These are phyloP conservation scores for Barnettozyma californica DNA, from an alignment of 805 yeast species.

Conservation along the genomic window DNA sequence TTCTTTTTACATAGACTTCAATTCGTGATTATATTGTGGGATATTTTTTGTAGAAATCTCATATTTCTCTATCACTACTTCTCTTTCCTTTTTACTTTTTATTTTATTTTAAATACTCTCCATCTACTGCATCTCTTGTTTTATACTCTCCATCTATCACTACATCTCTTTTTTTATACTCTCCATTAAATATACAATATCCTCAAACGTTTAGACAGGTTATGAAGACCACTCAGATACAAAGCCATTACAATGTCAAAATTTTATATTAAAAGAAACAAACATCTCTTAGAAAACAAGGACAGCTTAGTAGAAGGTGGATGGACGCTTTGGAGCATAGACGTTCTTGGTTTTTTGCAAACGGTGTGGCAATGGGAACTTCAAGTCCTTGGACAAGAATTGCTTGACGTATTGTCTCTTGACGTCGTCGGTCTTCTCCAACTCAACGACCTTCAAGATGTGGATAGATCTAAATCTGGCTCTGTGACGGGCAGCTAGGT, in stretches of 20 bases:
- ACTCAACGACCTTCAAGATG: conserved; percentile 98
- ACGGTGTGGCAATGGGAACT: conserved; percentile 99
- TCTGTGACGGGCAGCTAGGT: conserved; percentile 99
- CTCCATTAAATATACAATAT: conserved; percentile 8
- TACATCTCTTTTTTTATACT: neutral
- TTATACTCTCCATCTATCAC: conserved; percentile 1
- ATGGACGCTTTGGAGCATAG: conserved; percentile 89
- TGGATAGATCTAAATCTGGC: conserved; percentile 99
- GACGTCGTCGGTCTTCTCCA: conserved; percentile 95
- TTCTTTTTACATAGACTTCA: neutral
- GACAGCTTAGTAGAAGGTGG: conserved; percentile 83
- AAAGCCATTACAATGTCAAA: conserved; percentile 6
- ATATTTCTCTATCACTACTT: neutral
- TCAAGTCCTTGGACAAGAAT: conserved; percentile 89
- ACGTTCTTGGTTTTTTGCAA: conserved; percentile 83
- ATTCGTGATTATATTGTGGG: neutral
- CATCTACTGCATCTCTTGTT: neutral
- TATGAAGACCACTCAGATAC: neutral
- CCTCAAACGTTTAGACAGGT: neutral
- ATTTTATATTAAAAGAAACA: conserved; percentile 11
- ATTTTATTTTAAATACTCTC: conserved; percentile 4
- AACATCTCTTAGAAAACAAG: conserved; percentile 7
- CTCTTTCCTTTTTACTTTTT: neutral
- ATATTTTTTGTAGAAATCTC: neutral
- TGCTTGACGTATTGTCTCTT: conserved; percentile 99